These are phyloP conservation scores for Sphagnum contortum DNA, from an alignment of 225 moss, liverwort and hornwort species.

Conservation along the genomic window DNA sequence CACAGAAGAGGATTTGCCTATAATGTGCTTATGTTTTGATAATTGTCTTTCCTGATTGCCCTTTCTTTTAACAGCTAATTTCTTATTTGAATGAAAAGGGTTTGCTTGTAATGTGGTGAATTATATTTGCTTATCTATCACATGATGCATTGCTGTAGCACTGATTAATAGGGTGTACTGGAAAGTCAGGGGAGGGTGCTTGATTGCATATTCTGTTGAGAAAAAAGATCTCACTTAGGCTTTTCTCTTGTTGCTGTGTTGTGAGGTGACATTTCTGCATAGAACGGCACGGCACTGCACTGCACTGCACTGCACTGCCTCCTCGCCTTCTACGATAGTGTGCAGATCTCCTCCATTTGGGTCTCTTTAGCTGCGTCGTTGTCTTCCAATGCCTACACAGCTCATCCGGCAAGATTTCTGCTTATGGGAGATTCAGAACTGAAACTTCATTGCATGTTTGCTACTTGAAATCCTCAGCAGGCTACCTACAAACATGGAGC, in stretches of 20 bases:
- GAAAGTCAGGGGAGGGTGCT: no score
- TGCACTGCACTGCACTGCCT: conserved; percentile 92
- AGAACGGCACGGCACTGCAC: conserved; percentile 99
- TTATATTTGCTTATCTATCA: no score
- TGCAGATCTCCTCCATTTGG: conserved; percentile 46
- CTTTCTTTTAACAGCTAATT: conserved; percentile 22
- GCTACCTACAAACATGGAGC: conserved; percentile 20
- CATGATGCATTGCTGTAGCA: no score
- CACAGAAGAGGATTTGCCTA: background rate
- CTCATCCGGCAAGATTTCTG: conserved; percentile 59
- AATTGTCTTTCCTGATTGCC: conserved; percentile 4
- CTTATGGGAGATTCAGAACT: conserved; percentile 25
- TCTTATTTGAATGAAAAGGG: conserved; percentile 21
- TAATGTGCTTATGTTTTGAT: conserved; percentile 26
- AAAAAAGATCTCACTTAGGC: conserved; percentile 87
- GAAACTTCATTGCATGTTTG: conserved; percentile 54
- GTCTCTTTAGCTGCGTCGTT: conserved; percentile 54
- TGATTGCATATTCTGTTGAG: background rate
- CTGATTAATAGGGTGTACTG: no score
- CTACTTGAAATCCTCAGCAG: conserved; percentile 48
- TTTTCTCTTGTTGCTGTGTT: conserved; percentile 99
- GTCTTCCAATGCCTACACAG: conserved; percentile 52
- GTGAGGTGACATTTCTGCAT: conserved; percentile 99
- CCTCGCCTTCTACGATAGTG: conserved; percentile 66
- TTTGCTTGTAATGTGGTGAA: conserved; percentile 2